Evolutionary conservation across 306 rosid genomes (phyloP).

Genomic region (Corylus americana): DNA sequence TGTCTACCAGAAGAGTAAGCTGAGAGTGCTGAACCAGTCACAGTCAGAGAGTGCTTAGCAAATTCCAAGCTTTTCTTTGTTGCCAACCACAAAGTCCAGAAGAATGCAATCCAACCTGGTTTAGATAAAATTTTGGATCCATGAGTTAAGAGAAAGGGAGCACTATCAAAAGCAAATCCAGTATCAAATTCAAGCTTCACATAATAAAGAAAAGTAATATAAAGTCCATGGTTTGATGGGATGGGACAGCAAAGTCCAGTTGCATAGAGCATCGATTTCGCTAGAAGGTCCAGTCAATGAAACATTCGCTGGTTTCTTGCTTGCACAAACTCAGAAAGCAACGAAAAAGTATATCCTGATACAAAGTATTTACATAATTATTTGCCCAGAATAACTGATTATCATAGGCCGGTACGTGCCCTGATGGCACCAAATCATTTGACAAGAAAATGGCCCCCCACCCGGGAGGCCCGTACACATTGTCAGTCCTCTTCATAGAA

Average conservation of each 20-base stretch:
- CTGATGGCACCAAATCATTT: not conserved
- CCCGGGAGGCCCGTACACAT: not conserved
- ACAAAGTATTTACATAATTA: not conserved
- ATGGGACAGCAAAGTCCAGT: not conserved
- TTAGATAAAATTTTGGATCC: not conserved
- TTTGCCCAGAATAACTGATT: not conserved
- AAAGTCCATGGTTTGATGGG: not conserved
- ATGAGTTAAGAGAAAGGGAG: not conserved
- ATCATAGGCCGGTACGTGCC: not conserved
- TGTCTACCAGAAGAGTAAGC: conserved; percentile 58
- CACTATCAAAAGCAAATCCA: not conserved
- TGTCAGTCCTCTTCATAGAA: not conserved
- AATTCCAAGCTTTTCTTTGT: conserved; percentile 52
- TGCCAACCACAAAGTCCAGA: conserved; percentile 59
- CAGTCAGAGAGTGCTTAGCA: conserved; percentile 51
- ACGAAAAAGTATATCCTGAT: not conserved
- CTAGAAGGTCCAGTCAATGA: not conserved
- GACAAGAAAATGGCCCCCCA: not conserved
- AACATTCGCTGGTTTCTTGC: not conserved
- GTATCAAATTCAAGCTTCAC: not conserved
- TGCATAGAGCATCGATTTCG: not conserved
- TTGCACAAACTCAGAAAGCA: not conserved
- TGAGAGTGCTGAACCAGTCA: conserved; percentile 58
- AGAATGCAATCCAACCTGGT: conserved; percentile 83
- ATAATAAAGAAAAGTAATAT: not conserved